These are phyloP conservation scores for Diaporthe ilicicola DNA, from an alignment of 2,329 filamentous ascomycete species.

Conservation along the genomic window DNA sequence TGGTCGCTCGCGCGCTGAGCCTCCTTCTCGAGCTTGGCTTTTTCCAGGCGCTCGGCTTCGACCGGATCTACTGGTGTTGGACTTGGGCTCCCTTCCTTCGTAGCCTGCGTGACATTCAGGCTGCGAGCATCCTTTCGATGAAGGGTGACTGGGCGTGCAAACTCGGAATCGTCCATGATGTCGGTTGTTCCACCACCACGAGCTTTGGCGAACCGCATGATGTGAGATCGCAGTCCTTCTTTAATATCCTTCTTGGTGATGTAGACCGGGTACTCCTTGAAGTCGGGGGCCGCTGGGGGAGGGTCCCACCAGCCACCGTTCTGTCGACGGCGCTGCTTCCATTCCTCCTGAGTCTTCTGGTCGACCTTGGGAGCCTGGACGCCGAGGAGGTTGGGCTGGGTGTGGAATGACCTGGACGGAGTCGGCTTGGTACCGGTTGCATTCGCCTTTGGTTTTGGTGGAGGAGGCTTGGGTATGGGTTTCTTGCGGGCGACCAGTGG, in stretches of 20 bases:
- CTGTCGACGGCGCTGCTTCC: constrained; percentile 53
- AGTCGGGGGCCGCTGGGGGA: constrained; percentile 53
- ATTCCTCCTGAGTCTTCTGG: constrained; percentile 41
- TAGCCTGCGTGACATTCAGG: constrained; percentile 68
- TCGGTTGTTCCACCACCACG: constrained; percentile 69
- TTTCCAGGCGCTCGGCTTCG: constrained; percentile 72
- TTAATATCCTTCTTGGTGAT: constrained; percentile 84
- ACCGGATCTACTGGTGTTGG: constrained; percentile 60
- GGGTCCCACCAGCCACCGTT: constrained; percentile 68
- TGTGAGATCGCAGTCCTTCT: constrained; percentile 84
- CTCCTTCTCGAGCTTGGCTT: constrained; percentile 80
- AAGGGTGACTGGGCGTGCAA: constrained; percentile 86
- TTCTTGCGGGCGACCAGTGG: constrained; percentile 72
- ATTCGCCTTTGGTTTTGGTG: constrained; percentile 41
- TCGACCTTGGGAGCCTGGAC: constrained; percentile 38
- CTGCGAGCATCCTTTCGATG: constrained; percentile 88
- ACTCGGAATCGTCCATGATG: constrained; percentile 75
- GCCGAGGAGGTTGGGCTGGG: constrained; percentile 33
- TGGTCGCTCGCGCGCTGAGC: constrained; percentile 86
- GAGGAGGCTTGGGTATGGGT: constrained; percentile 44
- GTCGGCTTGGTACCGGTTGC: constrained; percentile 39
- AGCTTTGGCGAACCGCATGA: constrained; percentile 78
- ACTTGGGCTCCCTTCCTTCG: constrained; percentile 62
- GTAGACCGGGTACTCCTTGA: constrained; percentile 72
- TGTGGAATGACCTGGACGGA: constrained; percentile 33